Evolutionary conservation across 2,329 filamentous ascomycete species (phyloP), one percentile per base, ranked within the genome.

Genomic region (Alternaria arborescens): DNA sequence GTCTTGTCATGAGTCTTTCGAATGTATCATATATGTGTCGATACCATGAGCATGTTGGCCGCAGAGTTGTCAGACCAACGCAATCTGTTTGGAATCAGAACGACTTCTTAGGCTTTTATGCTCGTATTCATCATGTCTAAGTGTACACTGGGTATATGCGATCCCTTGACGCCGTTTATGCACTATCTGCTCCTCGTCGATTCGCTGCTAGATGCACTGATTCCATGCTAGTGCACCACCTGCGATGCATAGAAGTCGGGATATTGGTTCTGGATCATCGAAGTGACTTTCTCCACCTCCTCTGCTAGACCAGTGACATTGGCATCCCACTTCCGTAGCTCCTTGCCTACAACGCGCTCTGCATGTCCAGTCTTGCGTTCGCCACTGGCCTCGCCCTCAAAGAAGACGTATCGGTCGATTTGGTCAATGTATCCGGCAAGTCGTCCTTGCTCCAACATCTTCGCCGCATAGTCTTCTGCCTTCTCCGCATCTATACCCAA

Each of bases 381-480:
- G 1, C 88, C 89, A 3, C 87, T 89, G 8, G 88, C 89, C 72
- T 92, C 90, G 32, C 88, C 88, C 73, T 95, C 92, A 76, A 99
- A 99, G 82, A 89, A 93, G 61, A 99, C 94, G 11, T 94, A 82
- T 14, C 91, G 86, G 58, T 93, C 92, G 58, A 99, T 94, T 82
- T 99, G 95, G 79, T 99, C 94, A 72, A 99, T 98, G 58, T 90
- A 89, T 8, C 94, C 95, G 3, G 90, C 87, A 52, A 99, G 81
- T 32, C 95, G 88, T 10, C 92, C 93, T 79, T 97, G 94, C 82
- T 98, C 94, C 71, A 99, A 92, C 95, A 99, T 99, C 70, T 88
- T 86, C 5, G 94, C 93, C 12, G 94, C 95, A 55, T 95, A 97
- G 60, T 91, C 89, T 82, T 99, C 95, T 4, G 94, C 94, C 77